Percentiles rank a stretch among this genome's conserved stretches.
phyloP scores from a whole-genome alignment of 345 rosid genomes.

The Rhizophora apiculata region DNA sequence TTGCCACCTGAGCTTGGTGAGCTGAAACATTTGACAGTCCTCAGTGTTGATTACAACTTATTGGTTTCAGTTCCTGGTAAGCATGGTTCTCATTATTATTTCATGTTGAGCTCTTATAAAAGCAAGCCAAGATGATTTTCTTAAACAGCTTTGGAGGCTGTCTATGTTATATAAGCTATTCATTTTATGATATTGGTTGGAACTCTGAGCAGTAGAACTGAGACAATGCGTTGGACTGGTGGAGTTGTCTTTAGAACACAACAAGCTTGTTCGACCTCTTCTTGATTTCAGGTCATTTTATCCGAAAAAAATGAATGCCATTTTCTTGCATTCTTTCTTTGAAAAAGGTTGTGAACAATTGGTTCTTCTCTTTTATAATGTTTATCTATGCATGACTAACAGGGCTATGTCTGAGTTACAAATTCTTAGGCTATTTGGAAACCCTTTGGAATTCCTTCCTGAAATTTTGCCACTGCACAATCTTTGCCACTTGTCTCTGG shows the following conservation, averaged over 20 bases:
- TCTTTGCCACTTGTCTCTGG: constrained; percentile 90
- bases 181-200: constrained; percentile 24
- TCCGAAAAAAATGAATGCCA: constrained; percentile 9
- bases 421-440: constrained; percentile 88
- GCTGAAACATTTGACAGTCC: constrained; percentile 65
- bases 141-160: background rate
- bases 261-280: constrained; percentile 91
- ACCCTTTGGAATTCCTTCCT: constrained; percentile 97
- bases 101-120: no score
- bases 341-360: constrained; percentile 14
- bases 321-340: constrained; percentile 19
- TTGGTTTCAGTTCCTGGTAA: constrained; percentile 93
- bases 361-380: constrained; percentile 32
- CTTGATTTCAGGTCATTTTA: constrained; percentile 93
- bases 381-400: constrained; percentile 43
- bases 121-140: no score
- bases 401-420: constrained; percentile 88
- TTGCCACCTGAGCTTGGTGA: constrained; percentile 93
- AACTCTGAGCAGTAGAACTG: constrained; percentile 69
- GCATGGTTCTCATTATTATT: background rate
- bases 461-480: constrained; percentile 87
- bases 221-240: constrained; percentile 76
- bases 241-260: constrained; percentile 92
- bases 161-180: constrained; percentile 9
- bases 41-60: constrained; percentile 71